Evolutionary conservation across 306 rosid genomes (phyloP), one percentile per base, ranked within the genome.

Genomic region (Citrullus amarus): DNA sequence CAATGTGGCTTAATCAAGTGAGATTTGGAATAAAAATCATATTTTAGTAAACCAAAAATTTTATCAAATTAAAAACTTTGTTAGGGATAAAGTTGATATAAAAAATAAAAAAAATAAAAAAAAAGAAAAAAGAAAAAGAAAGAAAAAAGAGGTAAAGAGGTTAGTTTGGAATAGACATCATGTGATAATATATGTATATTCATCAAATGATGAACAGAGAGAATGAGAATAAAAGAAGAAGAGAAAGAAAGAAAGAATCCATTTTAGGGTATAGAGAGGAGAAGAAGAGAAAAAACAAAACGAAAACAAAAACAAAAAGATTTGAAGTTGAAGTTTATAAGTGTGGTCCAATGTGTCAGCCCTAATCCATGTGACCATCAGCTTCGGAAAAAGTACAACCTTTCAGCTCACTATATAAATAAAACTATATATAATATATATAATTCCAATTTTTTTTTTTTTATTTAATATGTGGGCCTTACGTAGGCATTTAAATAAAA

Each of bases 291-390:
- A 2, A 6, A 20, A 63, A 63, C 6, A 59, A 43, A 32, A 63
- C 28, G 1, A 25, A 63, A 50, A 1, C 14, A 50, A 15, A 14
- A 1, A 44, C 1, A 46, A 9, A 46, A 9, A 10, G 1, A 9
- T 51, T 34, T 34, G 43, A 80, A 81, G 62, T 83, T 73, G 79
- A 71, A 53, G 28, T 25, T 25, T 25, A 25, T 25, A 51, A 43
- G 79, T 34, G 62, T 82, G 86, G 90, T 83, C 96, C 90, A 82
- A 77, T 14, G 46, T 79, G 90, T 91, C 93, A 91, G 96, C 78
- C 53, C 62, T 67, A 84, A 86, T 83, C 88, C 91, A 89, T 88
- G 91, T 91, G 96, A 86, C 78, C 80, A 76, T 74, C 80, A 41
- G 81, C 88, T 82, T 80, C 82, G 60, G 9, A 56, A 66, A 66